Conservation (phyloP, 2,329 filamentous ascomycete genomes). For the Dichotomopilus funicola region DNA sequence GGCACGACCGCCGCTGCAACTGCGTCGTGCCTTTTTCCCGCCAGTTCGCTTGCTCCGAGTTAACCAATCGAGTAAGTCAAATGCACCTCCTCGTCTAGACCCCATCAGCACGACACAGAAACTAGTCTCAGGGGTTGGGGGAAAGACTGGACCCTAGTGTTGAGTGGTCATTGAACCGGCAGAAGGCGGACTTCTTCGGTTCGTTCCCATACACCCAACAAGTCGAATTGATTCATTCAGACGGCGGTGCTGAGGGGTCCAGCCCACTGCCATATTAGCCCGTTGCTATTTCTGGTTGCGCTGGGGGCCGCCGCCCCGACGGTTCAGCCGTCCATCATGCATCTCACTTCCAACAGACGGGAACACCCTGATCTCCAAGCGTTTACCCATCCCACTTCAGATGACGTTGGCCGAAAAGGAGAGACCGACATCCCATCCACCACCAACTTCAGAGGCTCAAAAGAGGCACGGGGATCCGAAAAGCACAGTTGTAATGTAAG, state of each 20-base stretch:
- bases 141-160: no score
- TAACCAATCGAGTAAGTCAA: not conserved
- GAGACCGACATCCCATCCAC: not conserved
- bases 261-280: not conserved
- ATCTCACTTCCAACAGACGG: not conserved
- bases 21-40: not conserved
- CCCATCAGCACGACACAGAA: not conserved
- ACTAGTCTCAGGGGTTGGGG: not conserved
- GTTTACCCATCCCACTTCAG: not conserved
- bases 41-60: not conserved
- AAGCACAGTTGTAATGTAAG: no score
- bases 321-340: not conserved
- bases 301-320: not conserved
- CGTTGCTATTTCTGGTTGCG: not conserved
- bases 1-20: not conserved
- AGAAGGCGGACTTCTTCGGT: not conserved
- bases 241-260: no score
- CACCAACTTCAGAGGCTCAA: not conserved
- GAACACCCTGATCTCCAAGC: no score
- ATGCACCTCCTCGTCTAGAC: not conserved
- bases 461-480: no score
- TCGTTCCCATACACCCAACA: not conserved
- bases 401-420: not conserved
- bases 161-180: no score
- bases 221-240: no score